A percentile compares a stretch with the other conserved stretches of the same genome.
Evolutionary conservation across 495 filamentous ascomycete species (phyloP).

Genomic region (Xylaria sp.): DNA sequence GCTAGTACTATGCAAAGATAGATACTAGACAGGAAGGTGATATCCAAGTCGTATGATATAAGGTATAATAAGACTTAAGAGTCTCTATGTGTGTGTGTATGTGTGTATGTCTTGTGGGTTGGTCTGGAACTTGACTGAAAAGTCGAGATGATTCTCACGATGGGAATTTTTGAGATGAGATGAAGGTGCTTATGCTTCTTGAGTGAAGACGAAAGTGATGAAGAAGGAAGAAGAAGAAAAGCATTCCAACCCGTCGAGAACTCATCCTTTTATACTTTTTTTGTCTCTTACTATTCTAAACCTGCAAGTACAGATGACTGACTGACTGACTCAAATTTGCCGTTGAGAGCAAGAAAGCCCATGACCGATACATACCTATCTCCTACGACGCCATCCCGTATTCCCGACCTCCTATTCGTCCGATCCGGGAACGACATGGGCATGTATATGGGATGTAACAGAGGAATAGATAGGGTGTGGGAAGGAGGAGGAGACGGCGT

Average conservation of each 20-base stretch:
- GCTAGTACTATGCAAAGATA: constrained; percentile 26
- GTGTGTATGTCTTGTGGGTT: constrained; percentile 32
- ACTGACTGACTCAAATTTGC: constrained; percentile 10
- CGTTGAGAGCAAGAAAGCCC: constrained; percentile 7
- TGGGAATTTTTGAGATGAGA: constrained; percentile 19
- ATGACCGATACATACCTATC: constrained; percentile 6
- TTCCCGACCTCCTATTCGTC: constrained; percentile 39
- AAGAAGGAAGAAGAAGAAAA: constrained; percentile 64
- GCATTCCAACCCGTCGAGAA: constrained; percentile 48
- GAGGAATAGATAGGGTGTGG: background rate
- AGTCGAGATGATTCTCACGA: constrained; percentile 22
- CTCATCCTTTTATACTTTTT: constrained; percentile 70
- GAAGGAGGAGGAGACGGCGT: background rate
- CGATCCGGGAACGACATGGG: constrained; percentile 44
- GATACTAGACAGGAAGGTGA: constrained; percentile 27
- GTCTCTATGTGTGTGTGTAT: constrained; percentile 33
- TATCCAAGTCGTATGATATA: constrained; percentile 15
- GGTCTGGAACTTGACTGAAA: constrained; percentile 18
- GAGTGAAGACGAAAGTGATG: constrained; percentile 49
- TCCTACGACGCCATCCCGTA: constrained; percentile 2
- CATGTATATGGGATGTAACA: constrained; percentile 18
- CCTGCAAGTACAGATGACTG: background rate
- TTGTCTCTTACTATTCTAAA: background rate
- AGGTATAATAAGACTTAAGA: constrained; percentile 31
- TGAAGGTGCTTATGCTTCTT: constrained; percentile 35